These are phyloP conservation scores for Erythrobasidium yunnanense DNA, from an alignment of 768 basidiomycete genomes.

Conservation along the genomic window DNA sequence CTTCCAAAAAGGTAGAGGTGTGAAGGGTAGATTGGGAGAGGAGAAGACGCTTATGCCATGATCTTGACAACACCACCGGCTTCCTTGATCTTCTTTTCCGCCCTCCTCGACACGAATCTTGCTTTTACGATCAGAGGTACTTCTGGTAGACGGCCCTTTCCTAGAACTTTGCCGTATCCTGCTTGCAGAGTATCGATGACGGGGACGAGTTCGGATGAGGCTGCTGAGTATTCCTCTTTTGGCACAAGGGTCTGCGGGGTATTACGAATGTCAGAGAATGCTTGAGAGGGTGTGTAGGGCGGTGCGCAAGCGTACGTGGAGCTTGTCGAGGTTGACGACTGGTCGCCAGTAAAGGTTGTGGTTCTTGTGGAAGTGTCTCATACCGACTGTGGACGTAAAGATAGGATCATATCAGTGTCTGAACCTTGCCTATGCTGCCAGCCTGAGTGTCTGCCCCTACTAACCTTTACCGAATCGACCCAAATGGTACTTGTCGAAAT, in stretches of 20 bases:
- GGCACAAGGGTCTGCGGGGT: constrained; percentile 68
- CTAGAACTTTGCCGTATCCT: constrained; percentile 88
- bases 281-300: too few relatives aligned
- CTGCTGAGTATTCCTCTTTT: constrained; percentile 65
- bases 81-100: constrained; percentile 47
- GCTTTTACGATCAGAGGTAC: constrained; percentile 97
- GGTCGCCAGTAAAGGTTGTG: constrained; percentile 85
- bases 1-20: constrained; percentile 30
- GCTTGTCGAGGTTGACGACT: constrained; percentile 96
- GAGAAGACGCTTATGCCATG: constrained; percentile 53
- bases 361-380: constrained; percentile 94
- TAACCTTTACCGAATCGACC: constrained; percentile 98
- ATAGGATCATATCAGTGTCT: neutral
- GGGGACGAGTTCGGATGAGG: constrained; percentile 71
- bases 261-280: neutral
- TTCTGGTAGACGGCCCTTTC: constrained; percentile 76
- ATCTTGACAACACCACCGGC: constrained; percentile 88
- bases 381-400: constrained; percentile 52
- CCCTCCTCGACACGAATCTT: constrained; percentile 45
- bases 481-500: constrained; percentile 52
- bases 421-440: neutral
- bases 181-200: constrained; percentile 71
- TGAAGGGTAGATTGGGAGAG: constrained; percentile 11
- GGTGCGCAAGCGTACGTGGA: constrained; percentile 40
- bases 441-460: neutral